Evolutionary conservation across 2,329 filamentous ascomycete species (phyloP), one percentile per base, ranked within the genome.

Genomic region (Diaporthe destruens): DNA sequence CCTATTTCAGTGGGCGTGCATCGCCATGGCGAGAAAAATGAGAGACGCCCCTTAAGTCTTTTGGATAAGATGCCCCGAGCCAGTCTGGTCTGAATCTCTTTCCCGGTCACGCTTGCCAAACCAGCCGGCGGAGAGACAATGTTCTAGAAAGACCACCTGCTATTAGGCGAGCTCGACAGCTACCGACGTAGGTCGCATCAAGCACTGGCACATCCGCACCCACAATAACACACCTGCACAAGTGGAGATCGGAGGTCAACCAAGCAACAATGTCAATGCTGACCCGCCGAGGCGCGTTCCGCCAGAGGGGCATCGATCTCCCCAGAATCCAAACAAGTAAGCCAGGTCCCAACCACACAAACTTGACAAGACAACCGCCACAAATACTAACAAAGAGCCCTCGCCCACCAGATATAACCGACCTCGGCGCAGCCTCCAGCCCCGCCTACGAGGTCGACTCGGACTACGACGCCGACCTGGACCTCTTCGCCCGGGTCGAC

Each of bases 281-380:
- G 61, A 66, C 61, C 47, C 61, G 61, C 61, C 61, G 61, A 12
- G 61, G 61, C 44, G 61, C 61, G 14, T 53, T 53, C 47, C 61
- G 61, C 61, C 61, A 66, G 6, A 23, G 61, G 20, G 61, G 61
- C 32, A 36, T 66, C 47, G 61, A 66, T 16, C 47, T 66, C 12
- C 61, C 61, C 7, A 66, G 39, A 34, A 66, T 66, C 47, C 61
- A 66, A 11, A 66, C 61, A 66, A 25, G 61, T 66, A 53, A 66
- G 11, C 3, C 12, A 42, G 16, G 16, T 18, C 6, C 12, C 14
- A 16, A 42, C 6, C 39, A 14, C 6, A 6, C 39, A 42, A 6
- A 42, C 39, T 16, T 6, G 16, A 42, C 2, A 5, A 18, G 14
- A 42, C 14, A 42, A 18, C 1, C 12, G 12, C 16, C 39, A 16